phyloP scores from a whole-genome alignment of 208 protist genomes.

The Wallacemonas sp. region DNA sequence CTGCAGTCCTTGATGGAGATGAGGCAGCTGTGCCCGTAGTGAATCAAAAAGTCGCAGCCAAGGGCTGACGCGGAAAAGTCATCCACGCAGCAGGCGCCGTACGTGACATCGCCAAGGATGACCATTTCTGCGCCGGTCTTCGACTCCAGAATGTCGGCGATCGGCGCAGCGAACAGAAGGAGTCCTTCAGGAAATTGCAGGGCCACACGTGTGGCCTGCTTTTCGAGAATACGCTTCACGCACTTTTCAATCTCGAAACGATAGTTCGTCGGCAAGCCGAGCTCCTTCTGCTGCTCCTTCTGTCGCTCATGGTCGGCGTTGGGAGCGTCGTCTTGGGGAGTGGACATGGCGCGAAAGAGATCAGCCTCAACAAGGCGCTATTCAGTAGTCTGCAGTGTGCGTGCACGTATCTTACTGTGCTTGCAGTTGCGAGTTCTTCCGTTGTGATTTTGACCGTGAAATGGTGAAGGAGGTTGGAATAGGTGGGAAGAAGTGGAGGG shows the following conservation, averaged over 20 bases:
- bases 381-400: too few relatives aligned
- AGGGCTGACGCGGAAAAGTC: conserved; percentile 96
- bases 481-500: too few relatives aligned
- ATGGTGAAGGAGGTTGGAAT: too few relatives aligned
- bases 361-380: neutral
- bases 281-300: conserved; percentile 18
- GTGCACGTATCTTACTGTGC: too few relatives aligned
- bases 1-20: conserved; percentile 92
- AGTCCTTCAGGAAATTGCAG: conserved; percentile 99
- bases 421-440: too few relatives aligned
- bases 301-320: conserved; percentile 13
- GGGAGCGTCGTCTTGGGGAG: neutral
- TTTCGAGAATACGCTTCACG: conserved; percentile 92
- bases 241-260: conserved; percentile 99
- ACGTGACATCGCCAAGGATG: conserved; percentile 99
- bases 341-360: conserved; percentile 4
- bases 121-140: conserved; percentile 91
- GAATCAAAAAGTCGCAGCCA: conserved; percentile 98
- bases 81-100: conserved; percentile 99
- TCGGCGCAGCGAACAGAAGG: conserved; percentile 96
- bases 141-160: conserved; percentile 96
- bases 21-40: conserved; percentile 99
- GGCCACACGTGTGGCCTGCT: conserved; percentile 91
- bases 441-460: too few relatives aligned
- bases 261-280: conserved; percentile 96